Evolutionary conservation across 345 rosid genomes (phyloP).

Genomic region (Populus davidiana): DNA sequence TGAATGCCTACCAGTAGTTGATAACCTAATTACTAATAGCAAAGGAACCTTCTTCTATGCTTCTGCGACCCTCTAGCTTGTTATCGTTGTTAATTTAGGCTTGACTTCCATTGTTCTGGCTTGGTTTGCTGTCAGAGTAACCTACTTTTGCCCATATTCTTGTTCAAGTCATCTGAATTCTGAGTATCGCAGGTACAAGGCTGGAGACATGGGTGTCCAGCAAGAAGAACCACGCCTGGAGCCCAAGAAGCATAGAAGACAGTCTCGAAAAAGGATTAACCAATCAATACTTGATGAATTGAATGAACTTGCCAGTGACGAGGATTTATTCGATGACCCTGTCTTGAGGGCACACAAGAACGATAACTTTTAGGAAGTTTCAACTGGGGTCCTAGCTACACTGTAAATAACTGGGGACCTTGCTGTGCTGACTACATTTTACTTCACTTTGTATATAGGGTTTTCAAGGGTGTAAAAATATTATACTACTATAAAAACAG

Average conservation of each 20-base stretch:
- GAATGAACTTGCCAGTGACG: constrained; percentile 56
- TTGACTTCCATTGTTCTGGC: neutral
- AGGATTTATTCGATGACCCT: constrained; percentile 46
- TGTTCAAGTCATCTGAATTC: neutral
- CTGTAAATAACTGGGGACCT: neutral
- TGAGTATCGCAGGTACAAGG: constrained; percentile 56
- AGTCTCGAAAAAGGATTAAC: constrained; percentile 70
- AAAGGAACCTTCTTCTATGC: too few relatives aligned
- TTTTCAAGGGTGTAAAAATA: too few relatives aligned
- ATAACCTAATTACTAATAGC: neutral
- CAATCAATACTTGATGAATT: constrained; percentile 58
- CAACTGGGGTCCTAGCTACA: neutral
- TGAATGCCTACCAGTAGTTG: neutral
- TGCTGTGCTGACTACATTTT: too few relatives aligned
- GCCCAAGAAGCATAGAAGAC: constrained; percentile 78
- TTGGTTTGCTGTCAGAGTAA: neutral
- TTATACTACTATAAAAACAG: too few relatives aligned
- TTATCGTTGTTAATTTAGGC: neutral
- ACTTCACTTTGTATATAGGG: too few relatives aligned
- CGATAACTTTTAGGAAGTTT: constrained; percentile 29
- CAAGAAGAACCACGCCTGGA: constrained; percentile 83
- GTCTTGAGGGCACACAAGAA: constrained; percentile 47
- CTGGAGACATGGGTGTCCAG: constrained; percentile 70
- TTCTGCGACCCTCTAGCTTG: too few relatives aligned
- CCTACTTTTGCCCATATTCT: neutral